Conservation (phyloP, 306 rosid species). For the Luffa acutangula region DNA sequence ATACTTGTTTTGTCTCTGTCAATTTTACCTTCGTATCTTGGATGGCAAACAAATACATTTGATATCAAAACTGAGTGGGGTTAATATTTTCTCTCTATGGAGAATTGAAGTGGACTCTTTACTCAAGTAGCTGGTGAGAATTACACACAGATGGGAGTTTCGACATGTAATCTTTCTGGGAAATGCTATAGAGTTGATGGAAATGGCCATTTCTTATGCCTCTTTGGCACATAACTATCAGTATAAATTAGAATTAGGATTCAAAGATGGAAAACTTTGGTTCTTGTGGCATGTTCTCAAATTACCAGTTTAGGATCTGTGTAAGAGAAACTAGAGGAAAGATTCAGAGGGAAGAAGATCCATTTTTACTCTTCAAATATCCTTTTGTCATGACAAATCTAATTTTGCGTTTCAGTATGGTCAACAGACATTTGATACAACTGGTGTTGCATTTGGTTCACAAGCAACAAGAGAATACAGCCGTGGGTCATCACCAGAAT, state of each 20-base stretch:
- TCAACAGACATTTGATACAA: constrained; percentile 57
- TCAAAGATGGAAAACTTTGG: neutral
- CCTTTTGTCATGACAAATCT: constrained; percentile 10
- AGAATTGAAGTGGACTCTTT: neutral
- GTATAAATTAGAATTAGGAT: neutral
- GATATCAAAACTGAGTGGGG: neutral
- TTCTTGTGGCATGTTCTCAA: neutral
- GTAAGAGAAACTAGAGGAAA: too few relatives aligned
- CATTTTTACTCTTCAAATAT: neutral
- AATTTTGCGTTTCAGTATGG: constrained; percentile 42
- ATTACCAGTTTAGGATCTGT: neutral
- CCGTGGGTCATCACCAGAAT: constrained; percentile 72
- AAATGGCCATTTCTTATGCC: neutral
- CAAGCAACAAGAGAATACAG: constrained; percentile 66
- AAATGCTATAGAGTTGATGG: neutral
- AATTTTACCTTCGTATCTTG: neutral
- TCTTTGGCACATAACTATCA: neutral
- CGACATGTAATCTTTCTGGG: neutral
- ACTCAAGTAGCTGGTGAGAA: neutral
- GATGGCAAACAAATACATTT: neutral
- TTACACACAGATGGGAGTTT: neutral
- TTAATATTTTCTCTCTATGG: neutral
- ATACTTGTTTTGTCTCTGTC: neutral
- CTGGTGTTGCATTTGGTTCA: constrained; percentile 47
- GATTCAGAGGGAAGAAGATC: neutral